Evolutionary conservation across 331 rosid species (phyloP).

Genomic region (Quercus phellos): DNA sequence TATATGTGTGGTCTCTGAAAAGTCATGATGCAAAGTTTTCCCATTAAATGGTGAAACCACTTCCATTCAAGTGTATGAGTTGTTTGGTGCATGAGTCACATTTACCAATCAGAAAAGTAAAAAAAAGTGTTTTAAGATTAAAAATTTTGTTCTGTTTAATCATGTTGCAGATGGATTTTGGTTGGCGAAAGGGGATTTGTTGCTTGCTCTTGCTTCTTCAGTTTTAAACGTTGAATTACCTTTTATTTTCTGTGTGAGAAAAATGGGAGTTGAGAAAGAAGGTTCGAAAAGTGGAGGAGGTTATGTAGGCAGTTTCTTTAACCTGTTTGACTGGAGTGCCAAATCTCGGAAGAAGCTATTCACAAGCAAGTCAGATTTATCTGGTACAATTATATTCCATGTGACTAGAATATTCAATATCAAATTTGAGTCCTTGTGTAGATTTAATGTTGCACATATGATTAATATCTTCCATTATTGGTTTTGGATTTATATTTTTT

Average conservation of each 20-base stretch:
- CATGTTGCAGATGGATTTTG: slow-evolving; percentile 20
- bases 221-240: slow-evolving; percentile 25
- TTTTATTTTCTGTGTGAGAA: slow-evolving; percentile 24
- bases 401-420: not conserved
- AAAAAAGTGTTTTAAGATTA: not conserved
- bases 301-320: slow-evolving; percentile 76
- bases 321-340: slow-evolving; percentile 86
- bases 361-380: slow-evolving; percentile 52
- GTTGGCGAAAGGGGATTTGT: not conserved
- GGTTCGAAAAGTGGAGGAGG: slow-evolving; percentile 61
- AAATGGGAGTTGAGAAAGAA: slow-evolving; percentile 80
- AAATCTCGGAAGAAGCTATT: slow-evolving; percentile 84
- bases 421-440: not conserved
- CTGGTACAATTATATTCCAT: slow-evolving; percentile 39
- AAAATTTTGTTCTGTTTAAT: slow-evolving; percentile 6
- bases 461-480: slow-evolving; percentile 9
- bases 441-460: not conserved
- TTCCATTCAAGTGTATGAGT: not conserved
- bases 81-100: not conserved
- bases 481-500: slow-evolving; percentile 8
- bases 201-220: slow-evolving; percentile 15
- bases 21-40: not conserved
- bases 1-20: not conserved
- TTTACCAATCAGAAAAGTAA: too few relatives aligned
- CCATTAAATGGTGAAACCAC: not conserved